Evolutionary conservation across 371 early-diverging fungal species (phyloP), one percentile per base, ranked within the genome.

Genomic region (Batrachochytrium dendrobatidis): DNA sequence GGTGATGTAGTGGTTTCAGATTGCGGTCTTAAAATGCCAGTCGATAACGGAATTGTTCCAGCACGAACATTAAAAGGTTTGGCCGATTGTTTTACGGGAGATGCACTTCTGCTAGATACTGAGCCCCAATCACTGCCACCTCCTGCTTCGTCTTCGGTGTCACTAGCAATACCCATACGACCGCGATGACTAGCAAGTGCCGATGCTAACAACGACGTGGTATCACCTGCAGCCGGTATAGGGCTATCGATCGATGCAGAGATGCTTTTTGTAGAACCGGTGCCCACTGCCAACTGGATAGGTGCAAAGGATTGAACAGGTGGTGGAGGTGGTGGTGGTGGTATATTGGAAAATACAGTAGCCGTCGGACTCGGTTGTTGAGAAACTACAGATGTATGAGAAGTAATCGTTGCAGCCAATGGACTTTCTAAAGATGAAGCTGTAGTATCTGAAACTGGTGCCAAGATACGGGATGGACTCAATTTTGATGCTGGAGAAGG

Each of bases 11-110:
- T n/a, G n/a, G n/a, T n/a, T n/a, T n/a, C n/a, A n/a, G n/a, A n/a
- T n/a, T n/a, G n/a, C n/a, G n/a, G n/a, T n/a, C n/a, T n/a, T n/a
- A n/a, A n/a, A n/a, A n/a, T n/a, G n/a, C n/a, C n/a, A n/a, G n/a
- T n/a, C n/a, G n/a, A n/a, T n/a, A n/a, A n/a, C n/a, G n/a, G 50
- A 51, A 24, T 55, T 53, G 48, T 44, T 44, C 43, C 62, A 60
- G 10, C 17, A 28, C 12, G 20, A 20, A 29, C 34, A 28, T 29
- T 59, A 49, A 12, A n/a, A 24, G 12, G 58, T 17, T 12, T 39
- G 35, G n/a, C n/a, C n/a, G n/a, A n/a, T n/a, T n/a, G n/a, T n/a
- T n/a, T 12, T 39, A n/a, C n/a, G 39, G 39, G 39, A 12, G 39
- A 39, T n/a, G n/a, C 39, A 12, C 15, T 15, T n/a, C 39, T 7